Percentiles rank a stretch among this genome's conserved stretches.
phyloP scores from a whole-genome alignment of 2,329 filamentous ascomycete genomes.

The Sarocladium brachiariae region DNA sequence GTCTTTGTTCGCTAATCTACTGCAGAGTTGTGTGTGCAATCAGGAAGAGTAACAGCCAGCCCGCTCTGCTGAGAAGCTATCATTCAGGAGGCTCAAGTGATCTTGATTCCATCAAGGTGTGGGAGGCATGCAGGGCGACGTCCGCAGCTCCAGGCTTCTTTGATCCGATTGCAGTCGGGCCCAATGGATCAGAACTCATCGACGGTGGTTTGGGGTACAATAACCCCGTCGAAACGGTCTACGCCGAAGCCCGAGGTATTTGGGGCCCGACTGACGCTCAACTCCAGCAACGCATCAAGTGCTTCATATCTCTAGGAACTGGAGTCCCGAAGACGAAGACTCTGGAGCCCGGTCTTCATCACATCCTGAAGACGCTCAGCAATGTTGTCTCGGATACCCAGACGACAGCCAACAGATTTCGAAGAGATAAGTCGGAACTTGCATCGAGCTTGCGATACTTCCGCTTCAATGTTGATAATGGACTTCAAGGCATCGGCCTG shows the following conservation, averaged over 20 bases:
- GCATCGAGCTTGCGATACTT: constrained; percentile 28
- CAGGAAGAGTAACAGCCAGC: constrained; percentile 23
- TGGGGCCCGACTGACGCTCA: constrained; percentile 20
- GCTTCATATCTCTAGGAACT: constrained; percentile 33
- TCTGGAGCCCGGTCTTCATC: constrained; percentile 12
- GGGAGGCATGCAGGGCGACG: constrained; percentile 29
- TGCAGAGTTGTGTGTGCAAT: constrained; percentile 17
- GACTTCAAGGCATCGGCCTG: constrained; percentile 33
- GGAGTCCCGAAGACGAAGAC: constrained; percentile 24
- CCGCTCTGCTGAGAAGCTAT: constrained; percentile 27
- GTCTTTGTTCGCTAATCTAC: not conserved
- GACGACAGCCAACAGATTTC: constrained; percentile 26
- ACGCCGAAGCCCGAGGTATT: constrained; percentile 30
- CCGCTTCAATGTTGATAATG: constrained; percentile 37
- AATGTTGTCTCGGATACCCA: constrained; percentile 30
- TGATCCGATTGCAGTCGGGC: constrained; percentile 24
- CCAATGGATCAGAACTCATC: constrained; percentile 23
- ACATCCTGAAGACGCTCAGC: constrained; percentile 14
- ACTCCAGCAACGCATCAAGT: constrained; percentile 24
- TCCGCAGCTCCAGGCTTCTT: constrained; percentile 30
- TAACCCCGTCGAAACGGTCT: constrained; percentile 35
- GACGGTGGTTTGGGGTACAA: constrained; percentile 34
- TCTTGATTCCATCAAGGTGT: constrained; percentile 19
- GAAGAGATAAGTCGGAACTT: constrained; percentile 23
- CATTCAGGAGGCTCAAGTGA: constrained; percentile 8